Base-by-base conservation (phyloP, 2,329 filamentous ascomycete genomes). In the Fonsecaea pedrosoi region DNA sequence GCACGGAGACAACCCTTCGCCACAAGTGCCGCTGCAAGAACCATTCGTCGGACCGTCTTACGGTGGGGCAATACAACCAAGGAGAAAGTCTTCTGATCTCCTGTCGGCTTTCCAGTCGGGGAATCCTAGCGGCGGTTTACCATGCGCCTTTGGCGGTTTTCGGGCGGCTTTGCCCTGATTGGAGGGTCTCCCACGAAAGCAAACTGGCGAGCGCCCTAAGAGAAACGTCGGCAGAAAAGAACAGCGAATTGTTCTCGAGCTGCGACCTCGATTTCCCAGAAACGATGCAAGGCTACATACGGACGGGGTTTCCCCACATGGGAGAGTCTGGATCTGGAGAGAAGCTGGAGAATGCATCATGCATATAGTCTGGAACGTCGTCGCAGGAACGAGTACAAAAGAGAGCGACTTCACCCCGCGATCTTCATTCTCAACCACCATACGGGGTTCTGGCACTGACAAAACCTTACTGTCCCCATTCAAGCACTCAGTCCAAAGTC, bases 91-190 rank as follows among this genome's bases (percentile, higher is more conserved):
- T 10, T 50, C 9, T 21, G 18, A 7, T 7, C 1, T 50, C 40
- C 45, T 50, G 10, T 50, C 45, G 45, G 18, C n/a, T 25, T 50
- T 25, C 45, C 30, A 30, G 45, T 50, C 45, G 45, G 45, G 18
- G 25, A 50, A 25, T 25, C 13, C 21, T 50, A 50, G 45, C 9
- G 45, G 45, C 45, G 45, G 15, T 25, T 25, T 50, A 50, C 25
- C 18, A 50, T 18, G 45, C 45, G 45, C 8, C 9, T 50, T 50
- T 50, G 45, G 45, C 45, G 45, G 45, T 50, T 50, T 50, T 50
- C 18, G 45, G 45, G 45, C 45, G 45, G 45, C 18, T 15, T 50
- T 50, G 45, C n/a, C 2, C 18, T 50, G 7, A 50, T 50, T 50
- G 45, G 45, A 21, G 18, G 7, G 25, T 50, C 45, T 25, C 4